Evolutionary conservation across 441 rosid species (phyloP).

Genomic region (Sinapis alba): DNA sequence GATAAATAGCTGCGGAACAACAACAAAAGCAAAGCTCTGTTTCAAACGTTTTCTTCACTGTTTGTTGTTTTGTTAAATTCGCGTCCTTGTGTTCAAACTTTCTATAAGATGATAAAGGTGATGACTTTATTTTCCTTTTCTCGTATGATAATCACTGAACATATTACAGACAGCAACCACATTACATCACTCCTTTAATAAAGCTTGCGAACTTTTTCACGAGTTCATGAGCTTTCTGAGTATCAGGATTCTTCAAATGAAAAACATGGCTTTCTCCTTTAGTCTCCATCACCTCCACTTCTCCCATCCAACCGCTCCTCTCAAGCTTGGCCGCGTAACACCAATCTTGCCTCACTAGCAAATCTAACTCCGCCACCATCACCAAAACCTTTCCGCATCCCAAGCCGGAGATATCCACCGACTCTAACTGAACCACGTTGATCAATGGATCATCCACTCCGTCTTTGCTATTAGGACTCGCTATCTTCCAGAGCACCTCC

Average conservation of each 20-base stretch:
- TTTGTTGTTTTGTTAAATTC: too few relatives aligned
- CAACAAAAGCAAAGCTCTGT: too few relatives aligned
- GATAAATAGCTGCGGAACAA: too few relatives aligned
- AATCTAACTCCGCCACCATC: slow-evolving; percentile 51
- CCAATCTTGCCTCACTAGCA: slow-evolving; percentile 45
- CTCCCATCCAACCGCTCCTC: slow-evolving; percentile 50
- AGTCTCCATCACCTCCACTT: slow-evolving; percentile 43
- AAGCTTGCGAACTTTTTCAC: slow-evolving; percentile 14
- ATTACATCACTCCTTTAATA: not conserved
- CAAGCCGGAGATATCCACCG: slow-evolving; percentile 35
- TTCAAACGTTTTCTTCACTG: too few relatives aligned
- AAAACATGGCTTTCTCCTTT: slow-evolving; percentile 49
- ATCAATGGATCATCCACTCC: slow-evolving; percentile 45
- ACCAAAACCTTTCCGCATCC: slow-evolving; percentile 47
- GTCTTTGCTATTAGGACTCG: slow-evolving; percentile 38
- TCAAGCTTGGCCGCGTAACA: slow-evolving; percentile 43
- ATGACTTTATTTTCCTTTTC: too few relatives aligned
- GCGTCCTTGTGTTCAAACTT: too few relatives aligned
- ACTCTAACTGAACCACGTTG: slow-evolving; percentile 42
- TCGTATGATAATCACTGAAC: too few relatives aligned
- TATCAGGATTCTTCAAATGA: slow-evolving; percentile 44
- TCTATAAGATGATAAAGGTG: too few relatives aligned
- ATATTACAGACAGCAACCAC: too few relatives aligned
- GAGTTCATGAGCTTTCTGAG: slow-evolving; percentile 32
- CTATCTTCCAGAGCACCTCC: slow-evolving; percentile 34